Evolutionary conservation across 108 stramenopile species (phyloP), one percentile per base, ranked within the genome.

Genomic region (Cyclostephanos invisitatus): DNA sequence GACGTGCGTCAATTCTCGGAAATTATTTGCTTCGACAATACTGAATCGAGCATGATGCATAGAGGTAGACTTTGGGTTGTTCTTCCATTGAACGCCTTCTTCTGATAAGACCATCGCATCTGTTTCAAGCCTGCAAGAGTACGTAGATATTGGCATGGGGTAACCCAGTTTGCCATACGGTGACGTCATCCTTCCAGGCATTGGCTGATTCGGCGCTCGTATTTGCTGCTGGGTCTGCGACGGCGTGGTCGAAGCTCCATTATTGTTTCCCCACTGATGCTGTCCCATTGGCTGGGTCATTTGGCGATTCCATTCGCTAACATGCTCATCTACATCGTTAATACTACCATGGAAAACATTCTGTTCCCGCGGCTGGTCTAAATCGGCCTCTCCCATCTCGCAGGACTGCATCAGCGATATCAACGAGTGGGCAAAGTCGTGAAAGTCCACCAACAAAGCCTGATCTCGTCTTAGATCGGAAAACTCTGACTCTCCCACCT

Each of bases 401-500:
- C 83, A 83, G 42, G 27, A 64, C 18, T 76, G 72, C 61, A 83
- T 32, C 47, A 83, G 65, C 12, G 77, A 70, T 44, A 83, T 80
- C 46, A 83, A 42, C 1, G 78, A 80, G 47, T 80, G 75, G 17
- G 83, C 66, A 71, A 83, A 83, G 51, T 83, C 69, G 57, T 64
- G 37, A 48, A 83, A 83, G 35, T 83, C 78, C 29, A 83, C 83
- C 37, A 83, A 62, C 21, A 83, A 49, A 11, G 83, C 83, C 50
- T 84, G 83, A 60, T 84, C 83, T 14, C 74, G 68, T 24, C 79
- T 53, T 20, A 84, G 70, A 15, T 72, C 70, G 5, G 68, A 49
- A 60, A 81, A 84, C 38, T 84, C 83, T n/a, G 70, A 73, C 54
- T 84, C 83, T 38, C 79, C 75, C n/a, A 84, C 78, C 66, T 84